Percentiles rank a stretch among this genome's conserved stretches.
Evolutionary conservation across 129 eudicot genomes (phyloP).

Genomic region (Rutidosis leptorrhynchoides): DNA sequence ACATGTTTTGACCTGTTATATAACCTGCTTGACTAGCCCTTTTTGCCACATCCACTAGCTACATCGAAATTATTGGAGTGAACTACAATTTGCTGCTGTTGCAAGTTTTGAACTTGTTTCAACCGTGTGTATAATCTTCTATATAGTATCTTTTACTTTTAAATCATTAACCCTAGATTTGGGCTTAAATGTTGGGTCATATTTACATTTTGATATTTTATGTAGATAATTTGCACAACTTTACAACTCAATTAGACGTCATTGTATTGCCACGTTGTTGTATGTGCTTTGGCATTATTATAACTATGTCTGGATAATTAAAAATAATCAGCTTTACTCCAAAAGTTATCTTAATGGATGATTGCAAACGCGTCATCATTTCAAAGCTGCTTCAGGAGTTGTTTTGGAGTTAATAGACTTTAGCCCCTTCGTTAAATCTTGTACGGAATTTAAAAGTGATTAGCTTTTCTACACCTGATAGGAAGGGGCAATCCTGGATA

Average conservation of each 20-base stretch:
- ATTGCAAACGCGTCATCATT: no score
- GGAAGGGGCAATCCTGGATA: background rate
- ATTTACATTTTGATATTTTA: background rate
- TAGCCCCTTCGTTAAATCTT: background rate
- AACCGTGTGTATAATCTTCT: constrained; percentile 11
- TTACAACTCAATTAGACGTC: background rate
- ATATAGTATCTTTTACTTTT: background rate
- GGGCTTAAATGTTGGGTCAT: background rate
- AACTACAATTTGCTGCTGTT: background rate
- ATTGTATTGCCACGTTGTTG: constrained; percentile 4
- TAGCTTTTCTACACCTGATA: background rate
- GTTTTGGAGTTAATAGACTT: background rate
- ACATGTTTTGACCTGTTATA: background rate
- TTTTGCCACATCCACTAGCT: background rate
- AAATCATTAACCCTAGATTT: background rate
- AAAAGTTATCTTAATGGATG: background rate
- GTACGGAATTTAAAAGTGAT: no score
- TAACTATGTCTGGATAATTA: background rate
- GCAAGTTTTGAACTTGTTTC: constrained; percentile 7
- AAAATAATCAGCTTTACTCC: background rate
- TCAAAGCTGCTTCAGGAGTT: background rate
- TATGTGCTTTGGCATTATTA: background rate
- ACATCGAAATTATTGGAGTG: background rate
- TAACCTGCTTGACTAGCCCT: no score
- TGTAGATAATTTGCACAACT: background rate